These are phyloP conservation scores for Galeopsis tetrahit DNA, from an alignment of 257 asterid genomes.

Conservation along the genomic window DNA sequence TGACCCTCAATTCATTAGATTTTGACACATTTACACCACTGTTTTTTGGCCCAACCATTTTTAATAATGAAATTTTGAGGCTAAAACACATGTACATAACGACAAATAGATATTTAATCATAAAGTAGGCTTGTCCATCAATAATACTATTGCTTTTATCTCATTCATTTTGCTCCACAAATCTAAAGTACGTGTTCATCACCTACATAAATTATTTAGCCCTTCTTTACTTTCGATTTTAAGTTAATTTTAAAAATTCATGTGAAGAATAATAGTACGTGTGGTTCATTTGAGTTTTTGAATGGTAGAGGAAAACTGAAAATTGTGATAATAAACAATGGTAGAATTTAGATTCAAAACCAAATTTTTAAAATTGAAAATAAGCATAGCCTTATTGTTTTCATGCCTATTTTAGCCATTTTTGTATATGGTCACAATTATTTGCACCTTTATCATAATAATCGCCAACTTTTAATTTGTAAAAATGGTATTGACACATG, in stretches of 20 bases:
- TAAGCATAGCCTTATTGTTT: too few relatives aligned
- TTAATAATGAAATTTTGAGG: background rate
- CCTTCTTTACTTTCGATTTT: too few relatives aligned
- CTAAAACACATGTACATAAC: background rate
- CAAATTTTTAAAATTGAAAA: too few relatives aligned
- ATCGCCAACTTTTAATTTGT: background rate
- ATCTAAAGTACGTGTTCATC: background rate
- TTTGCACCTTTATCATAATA: background rate
- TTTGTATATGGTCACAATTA: background rate
- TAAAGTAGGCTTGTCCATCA: conserved; percentile 26
- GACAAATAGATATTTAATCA: conserved; percentile 8
- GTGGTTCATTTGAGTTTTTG: too few relatives aligned
- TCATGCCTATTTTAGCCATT: background rate
- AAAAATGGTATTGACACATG: too few relatives aligned
- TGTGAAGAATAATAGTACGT: too few relatives aligned
- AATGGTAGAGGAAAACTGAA: too few relatives aligned
- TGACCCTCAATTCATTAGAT: background rate
- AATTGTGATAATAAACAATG: too few relatives aligned
- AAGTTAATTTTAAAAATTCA: too few relatives aligned
- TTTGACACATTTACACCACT: background rate
- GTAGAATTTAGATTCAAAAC: too few relatives aligned
- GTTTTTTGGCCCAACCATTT: background rate
- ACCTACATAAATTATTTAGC: background rate
- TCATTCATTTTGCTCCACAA: background rate
- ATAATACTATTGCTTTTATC: conserved; percentile 19